phyloP scores from a whole-genome alignment of 106 monocot species.

The Dendrobium nobile region DNA sequence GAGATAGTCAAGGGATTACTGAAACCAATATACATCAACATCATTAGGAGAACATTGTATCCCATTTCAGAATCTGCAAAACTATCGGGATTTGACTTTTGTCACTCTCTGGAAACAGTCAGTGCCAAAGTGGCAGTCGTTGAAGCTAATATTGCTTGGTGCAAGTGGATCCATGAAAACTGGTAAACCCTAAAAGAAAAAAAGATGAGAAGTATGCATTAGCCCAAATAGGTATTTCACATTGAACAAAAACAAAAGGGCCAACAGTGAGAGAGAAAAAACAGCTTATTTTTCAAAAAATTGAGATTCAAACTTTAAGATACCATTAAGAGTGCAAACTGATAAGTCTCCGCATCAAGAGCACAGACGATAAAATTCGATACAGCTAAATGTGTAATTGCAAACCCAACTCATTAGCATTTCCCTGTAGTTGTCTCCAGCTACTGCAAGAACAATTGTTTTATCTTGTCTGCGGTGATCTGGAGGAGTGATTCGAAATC shows the following conservation, averaged over 20 bases:
- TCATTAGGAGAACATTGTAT: slow-evolving; percentile 85
- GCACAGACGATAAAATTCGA: slow-evolving; percentile 82
- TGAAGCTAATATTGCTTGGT: slow-evolving; percentile 67
- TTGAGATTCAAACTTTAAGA: background rate
- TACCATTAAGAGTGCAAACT: slow-evolving; percentile 86
- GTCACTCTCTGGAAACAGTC: slow-evolving; percentile 87
- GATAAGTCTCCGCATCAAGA: slow-evolving; percentile 76
- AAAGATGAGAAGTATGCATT: background rate
- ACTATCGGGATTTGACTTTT: slow-evolving; percentile 94
- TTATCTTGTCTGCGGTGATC: slow-evolving; percentile 59
- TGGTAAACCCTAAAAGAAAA: slow-evolving; percentile 65
- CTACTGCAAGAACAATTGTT: slow-evolving; percentile 73
- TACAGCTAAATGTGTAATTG: slow-evolving; percentile 41
- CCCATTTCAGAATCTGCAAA: slow-evolving; percentile 72
- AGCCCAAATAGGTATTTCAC: background rate
- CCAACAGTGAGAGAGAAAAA: background rate
- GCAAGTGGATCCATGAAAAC: slow-evolving; percentile 65
- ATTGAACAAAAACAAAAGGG: background rate
- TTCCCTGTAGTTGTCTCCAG: slow-evolving; percentile 81
- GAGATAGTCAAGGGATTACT: slow-evolving; percentile 72
- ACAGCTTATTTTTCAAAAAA: background rate
- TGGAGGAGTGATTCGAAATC: slow-evolving; percentile 58
- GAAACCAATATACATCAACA: slow-evolving; percentile 97
- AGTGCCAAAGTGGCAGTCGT: slow-evolving; percentile 89
- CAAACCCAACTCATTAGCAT: slow-evolving; percentile 99